Percentiles rank a stretch among this genome's conserved stretches.
phyloP scores from a whole-genome alignment of 2,329 filamentous ascomycete species.

The Blastomyces percursus region DNA sequence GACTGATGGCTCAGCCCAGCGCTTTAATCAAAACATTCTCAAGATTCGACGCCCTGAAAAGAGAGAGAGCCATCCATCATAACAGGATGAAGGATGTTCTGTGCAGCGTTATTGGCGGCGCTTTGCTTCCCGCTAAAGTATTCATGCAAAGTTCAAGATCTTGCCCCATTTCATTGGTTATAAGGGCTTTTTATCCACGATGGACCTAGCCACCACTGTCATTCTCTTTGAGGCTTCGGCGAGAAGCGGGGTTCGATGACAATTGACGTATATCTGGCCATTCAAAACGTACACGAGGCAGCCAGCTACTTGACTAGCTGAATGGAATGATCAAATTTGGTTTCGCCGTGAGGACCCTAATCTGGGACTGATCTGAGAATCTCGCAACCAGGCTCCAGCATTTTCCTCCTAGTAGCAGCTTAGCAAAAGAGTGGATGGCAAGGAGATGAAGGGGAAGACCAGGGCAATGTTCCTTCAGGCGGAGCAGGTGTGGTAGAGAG shows the following conservation, averaged over 20 bases:
- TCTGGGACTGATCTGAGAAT: neutral
- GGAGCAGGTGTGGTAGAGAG: neutral
- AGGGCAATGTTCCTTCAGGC: neutral
- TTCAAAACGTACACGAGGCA: neutral
- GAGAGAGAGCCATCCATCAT: neutral
- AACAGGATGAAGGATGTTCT: neutral
- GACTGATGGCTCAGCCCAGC: neutral
- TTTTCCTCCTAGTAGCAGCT: neutral
- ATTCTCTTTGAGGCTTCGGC: neutral
- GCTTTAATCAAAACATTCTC: neutral
- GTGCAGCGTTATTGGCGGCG: neutral
- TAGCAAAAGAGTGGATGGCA: neutral
- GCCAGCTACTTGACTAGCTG: neutral
- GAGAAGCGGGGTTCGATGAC: neutral
- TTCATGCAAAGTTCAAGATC: neutral
- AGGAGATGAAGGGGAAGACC: neutral
- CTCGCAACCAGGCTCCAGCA: neutral
- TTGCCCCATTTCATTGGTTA: neutral
- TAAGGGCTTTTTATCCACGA: neutral
- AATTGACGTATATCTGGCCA: neutral
- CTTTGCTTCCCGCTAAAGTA: neutral
- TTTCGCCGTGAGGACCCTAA: neutral
- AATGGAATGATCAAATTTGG: neutral
- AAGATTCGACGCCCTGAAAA: neutral
- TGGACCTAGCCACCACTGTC: neutral